Base-by-base conservation (phyloP, 495 filamentous ascomycete genomes). In the Xanthoparmelia taractica region DNA sequence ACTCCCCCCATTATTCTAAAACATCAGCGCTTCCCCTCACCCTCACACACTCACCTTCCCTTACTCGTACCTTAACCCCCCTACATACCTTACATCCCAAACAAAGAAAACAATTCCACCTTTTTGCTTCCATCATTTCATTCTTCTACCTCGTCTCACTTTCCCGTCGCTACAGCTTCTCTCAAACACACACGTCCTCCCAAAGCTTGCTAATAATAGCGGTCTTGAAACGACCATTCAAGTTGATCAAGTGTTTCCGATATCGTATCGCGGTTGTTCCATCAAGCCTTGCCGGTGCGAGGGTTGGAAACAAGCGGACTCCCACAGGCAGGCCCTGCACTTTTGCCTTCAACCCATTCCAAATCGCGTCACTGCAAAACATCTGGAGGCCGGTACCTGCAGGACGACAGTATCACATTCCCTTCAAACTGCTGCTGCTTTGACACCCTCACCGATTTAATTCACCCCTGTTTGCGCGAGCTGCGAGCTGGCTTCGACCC, bases 141-240 rank as follows among this genome's bases (percentile, higher is more conserved):
- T 33, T 54, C 33, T 43, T 56, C 37, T 34, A 52, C 55, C 38
- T 34, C 60, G 52, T 58, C 57, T 57, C 60, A 41, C 5, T 40
- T 66, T 62, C 20, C 59, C 63, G 63, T 60, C 64, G 59, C 64
- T 62, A 59, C 61, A 63, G 36, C 25, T 57, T 50, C 56, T 63
- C 61, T n/a, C n/a, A n/a, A n/a, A n/a, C n/a, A 34, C 12, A 63
- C 55, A 29, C 33, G n/a, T 59, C 18, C 12, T 48, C 33, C 41
- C 20, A 59, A n/a, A 45, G 57, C 55, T 50, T 59, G 43, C 61
- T 38, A n/a, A n/a, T n/a, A n/a, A n/a, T 41, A 15, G 15, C 6
- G 48, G 33, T 48, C 43, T 31, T 63, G 61, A 63, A 63, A 63
- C 61, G 33, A 58, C 41, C 23, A 8, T n/a, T n/a, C n/a, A n/a